Base-by-base conservation (phyloP, 306 rosid genomes). In the Fragaria iinumae region DNA sequence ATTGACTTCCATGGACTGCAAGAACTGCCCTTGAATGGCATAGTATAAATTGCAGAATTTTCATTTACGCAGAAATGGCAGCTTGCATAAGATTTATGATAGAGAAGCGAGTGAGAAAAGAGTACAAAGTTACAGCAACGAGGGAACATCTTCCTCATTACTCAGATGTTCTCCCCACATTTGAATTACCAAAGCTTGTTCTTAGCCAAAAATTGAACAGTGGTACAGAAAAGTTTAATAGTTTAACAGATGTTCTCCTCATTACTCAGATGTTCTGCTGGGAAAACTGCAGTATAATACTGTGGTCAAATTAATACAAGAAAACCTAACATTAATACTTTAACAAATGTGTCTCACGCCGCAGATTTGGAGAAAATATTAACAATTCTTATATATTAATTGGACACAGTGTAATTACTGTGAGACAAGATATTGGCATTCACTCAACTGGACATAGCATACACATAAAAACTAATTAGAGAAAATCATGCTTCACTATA, bases 131-230 rank as follows among this genome's bases (percentile, higher is more conserved):
- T 67, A 68, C 45, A 68, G 8, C 23, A 23, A 13, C 39, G 27
- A 21, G 55, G 55, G 21, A 21, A 68, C 17, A 11, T 59, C 66
- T 32, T 11, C 36, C 36, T 25, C 17, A 12, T 8, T 12, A 44
- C 29, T 5, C 72, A 43, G 34, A 43, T 43, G 72, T 68, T 68
- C 23, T 68, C 17, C 72, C 36, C n/a, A n/a, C 72, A n/a, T 21
- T 68, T 11, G 32, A 67, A 20, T 18, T 21, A 68, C 36, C 5
- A 20, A 10, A 25, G 6, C 8, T 68, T 68, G 34, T 68, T 50
- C 48, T n/a, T 21, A 11, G 23, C 29, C 5, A 8, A 57, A 11
- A 23, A 59, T 23, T 23, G 14, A 21, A 25, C 65, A 23, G 2
- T 59, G 34, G 65, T 11, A 59, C 34, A 59, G 36, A 59, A 59